Percentiles rank a stretch among this genome's conserved stretches.
These are phyloP conservation scores for Stemphylium lycopersici DNA, from an alignment of 2,329 filamentous ascomycete species.

Conservation along the genomic window DNA sequence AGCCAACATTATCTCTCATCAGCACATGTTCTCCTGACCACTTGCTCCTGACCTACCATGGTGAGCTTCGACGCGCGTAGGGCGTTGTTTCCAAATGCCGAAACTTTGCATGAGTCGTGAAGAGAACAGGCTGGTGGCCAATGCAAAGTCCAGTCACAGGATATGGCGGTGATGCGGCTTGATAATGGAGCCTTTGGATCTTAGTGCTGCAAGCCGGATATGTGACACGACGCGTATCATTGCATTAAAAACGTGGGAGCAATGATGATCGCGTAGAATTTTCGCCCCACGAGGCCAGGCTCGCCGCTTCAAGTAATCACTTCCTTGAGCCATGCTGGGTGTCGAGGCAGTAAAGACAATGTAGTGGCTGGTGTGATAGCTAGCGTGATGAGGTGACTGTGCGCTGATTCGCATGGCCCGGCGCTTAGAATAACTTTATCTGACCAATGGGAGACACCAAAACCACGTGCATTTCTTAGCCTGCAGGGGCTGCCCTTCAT, in stretches of 20 bases:
- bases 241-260: slow-evolving; percentile 20
- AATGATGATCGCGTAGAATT: slow-evolving; percentile 20
- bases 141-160: slow-evolving; percentile 15
- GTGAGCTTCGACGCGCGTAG: background rate
- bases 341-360: background rate
- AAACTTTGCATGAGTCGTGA: slow-evolving; percentile 12
- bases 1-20: slow-evolving; percentile 2
- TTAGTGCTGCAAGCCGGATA: slow-evolving; percentile 11
- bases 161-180: slow-evolving; percentile 19
- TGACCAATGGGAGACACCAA: slow-evolving; percentile 14
- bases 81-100: slow-evolving; percentile 3
- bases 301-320: background rate
- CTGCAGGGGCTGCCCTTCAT: slow-evolving; percentile 23
- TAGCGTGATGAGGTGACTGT: slow-evolving; percentile 18
- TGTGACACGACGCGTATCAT: slow-evolving; percentile 16
- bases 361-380: slow-evolving; percentile 8
- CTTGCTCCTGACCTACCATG: background rate
- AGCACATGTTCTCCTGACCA: background rate
- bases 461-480: slow-evolving; percentile 10
- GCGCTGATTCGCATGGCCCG: slow-evolving; percentile 13
- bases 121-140: slow-evolving; percentile 7
- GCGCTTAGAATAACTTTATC: slow-evolving; percentile 21
- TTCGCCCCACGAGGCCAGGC: slow-evolving; percentile 13
- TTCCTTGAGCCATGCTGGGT: background rate
- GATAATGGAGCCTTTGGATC: slow-evolving; percentile 5